Conservation (phyloP, 306 rosid genomes). For the Acacia acuminata region DNA sequence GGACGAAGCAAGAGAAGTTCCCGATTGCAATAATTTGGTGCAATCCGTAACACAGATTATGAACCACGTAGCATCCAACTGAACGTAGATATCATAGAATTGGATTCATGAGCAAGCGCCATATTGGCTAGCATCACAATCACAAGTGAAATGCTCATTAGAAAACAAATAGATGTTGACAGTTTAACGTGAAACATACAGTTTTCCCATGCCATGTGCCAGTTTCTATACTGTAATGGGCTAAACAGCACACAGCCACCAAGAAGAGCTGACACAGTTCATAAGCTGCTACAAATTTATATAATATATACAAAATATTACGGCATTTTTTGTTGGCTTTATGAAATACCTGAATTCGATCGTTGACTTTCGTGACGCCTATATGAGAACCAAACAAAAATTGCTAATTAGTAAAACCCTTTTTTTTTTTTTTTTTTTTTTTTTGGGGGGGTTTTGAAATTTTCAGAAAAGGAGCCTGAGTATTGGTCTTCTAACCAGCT, state of each 20-base stretch:
- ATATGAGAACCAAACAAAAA: constrained; percentile 31
- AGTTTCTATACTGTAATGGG: background rate
- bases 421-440: background rate
- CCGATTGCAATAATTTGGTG: constrained; percentile 4
- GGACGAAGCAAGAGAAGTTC: constrained; percentile 5
- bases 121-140: constrained; percentile 14
- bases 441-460: no score
- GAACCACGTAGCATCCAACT: constrained; percentile 11
- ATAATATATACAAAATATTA: background rate
- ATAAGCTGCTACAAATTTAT: background rate
- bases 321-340: constrained; percentile 19
- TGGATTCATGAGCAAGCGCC: background rate
- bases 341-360: constrained; percentile 61
- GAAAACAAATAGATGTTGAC: background rate
- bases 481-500: constrained; percentile 47
- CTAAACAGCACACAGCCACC: background rate
- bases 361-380: constrained; percentile 61
- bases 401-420: background rate
- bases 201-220: background rate
- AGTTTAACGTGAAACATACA: background rate
- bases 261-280: background rate
- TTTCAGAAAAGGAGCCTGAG: background rate
- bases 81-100: background rate
- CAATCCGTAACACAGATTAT: background rate
- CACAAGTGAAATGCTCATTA: background rate